A percentile compares a stretch with the other conserved stretches of the same genome.
phyloP scores from a whole-genome alignment of 345 rosid genomes.

The Gossypium bickii region DNA sequence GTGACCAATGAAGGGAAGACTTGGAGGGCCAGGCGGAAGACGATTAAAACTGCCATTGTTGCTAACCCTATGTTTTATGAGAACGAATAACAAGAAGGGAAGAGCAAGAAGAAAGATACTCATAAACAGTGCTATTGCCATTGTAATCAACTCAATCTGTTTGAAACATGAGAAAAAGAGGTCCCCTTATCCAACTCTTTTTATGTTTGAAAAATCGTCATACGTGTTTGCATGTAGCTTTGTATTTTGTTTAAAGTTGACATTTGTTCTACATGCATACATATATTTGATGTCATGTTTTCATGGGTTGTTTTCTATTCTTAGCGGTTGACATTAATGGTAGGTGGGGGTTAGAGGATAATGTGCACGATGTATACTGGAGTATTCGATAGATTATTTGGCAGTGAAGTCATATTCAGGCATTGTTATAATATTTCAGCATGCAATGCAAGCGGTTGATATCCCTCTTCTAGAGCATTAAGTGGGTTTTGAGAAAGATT shows the following conservation, averaged over 20 bases:
- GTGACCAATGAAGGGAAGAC: conserved; percentile 33
- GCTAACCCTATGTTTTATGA: background rate
- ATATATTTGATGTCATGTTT: no score
- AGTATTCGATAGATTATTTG: conserved; percentile 39
- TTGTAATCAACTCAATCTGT: background rate
- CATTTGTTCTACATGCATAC: no score
- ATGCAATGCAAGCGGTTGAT: conserved; percentile 39
- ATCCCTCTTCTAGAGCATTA: conserved; percentile 75
- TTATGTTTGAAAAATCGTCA: no score
- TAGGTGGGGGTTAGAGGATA: no score
- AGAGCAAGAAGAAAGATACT: background rate
- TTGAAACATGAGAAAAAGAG: no score
- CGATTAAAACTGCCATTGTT: background rate
- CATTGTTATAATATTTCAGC: conserved; percentile 44
- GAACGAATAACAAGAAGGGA: background rate
- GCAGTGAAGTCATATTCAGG: conserved; percentile 67
- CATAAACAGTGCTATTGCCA: background rate
- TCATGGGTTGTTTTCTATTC: no score
- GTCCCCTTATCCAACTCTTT: no score
- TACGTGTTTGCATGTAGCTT: no score
- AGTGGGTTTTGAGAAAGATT: conserved; percentile 90
- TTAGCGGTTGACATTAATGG: no score
- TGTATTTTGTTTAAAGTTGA: no score
- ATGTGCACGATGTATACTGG: conserved; percentile 17
- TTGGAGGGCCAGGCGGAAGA: conserved; percentile 33